Evolutionary conservation across 192 early-diverging fungal genomes (phyloP), one percentile per base, ranked within the genome.

Genomic region (Helicostylum pulchrum): DNA sequence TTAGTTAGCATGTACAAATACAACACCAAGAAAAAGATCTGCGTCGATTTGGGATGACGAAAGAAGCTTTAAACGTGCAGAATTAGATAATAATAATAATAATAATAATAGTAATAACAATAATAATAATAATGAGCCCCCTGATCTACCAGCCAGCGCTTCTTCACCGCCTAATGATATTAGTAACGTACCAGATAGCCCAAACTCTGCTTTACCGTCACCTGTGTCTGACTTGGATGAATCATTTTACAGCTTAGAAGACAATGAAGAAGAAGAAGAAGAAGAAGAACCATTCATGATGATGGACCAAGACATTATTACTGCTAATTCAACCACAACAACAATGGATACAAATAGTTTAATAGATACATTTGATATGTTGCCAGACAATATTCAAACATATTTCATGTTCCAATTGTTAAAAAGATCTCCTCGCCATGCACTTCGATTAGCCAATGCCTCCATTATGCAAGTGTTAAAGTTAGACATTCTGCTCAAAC

Each of bases 401-500:
- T 99, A 95, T 60, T 75, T 96, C 64, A 81, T 99, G 45, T 87
- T 94, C 55, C 92, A 98, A 62, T 77, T 99, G 14, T 82, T 98
- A 32, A 84, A 89, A 17, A 85, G 95, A 17, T 92, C 86, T 14
- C 85, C 91, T 6, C 20, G 34, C 11, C 31, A 53, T 44, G 87
- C 89, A 0, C 84, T 99, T 62, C 94, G 96, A 72, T 92, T 94
- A 76, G 90, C 93, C 15, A 87, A 87, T 57, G 82, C 87, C 31
- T 75, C 92, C 15, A 86, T 97, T 61, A 78, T 92, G 49, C 94
- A 95, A 1, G 86, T 88, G 8, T 80, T 97, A 68, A 91, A 92
- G 63, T 84, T 89, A 70, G 94, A 99, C 78, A 94, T 96, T 75
- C 62, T 99, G 12, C 82, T 80, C 17, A 76, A 80, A 5, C 71